Conservation (phyloP, 2,329 filamentous ascomycete genomes). For the Pseudogymnoascus sp. region DNA sequence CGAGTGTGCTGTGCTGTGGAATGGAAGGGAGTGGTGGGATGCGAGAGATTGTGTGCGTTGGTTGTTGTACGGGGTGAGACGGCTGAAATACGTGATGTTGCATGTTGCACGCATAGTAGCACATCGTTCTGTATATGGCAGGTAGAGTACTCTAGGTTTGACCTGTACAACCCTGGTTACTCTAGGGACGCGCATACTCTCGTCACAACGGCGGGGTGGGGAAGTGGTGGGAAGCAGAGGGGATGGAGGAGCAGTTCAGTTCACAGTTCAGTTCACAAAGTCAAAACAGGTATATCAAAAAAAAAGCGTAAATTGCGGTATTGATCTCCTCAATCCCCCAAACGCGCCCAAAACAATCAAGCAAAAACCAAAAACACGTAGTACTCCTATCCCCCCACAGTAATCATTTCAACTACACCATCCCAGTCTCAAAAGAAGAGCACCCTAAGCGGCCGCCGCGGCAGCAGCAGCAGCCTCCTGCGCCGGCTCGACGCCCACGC, state of each 20-base stretch:
- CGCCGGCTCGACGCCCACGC: slow-evolving; percentile 64
- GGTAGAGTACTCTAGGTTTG: background rate
- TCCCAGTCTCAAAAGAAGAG: background rate
- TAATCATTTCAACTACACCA: background rate
- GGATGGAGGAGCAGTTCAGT: background rate
- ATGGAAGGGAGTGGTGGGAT: background rate
- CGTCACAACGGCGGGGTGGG: background rate
- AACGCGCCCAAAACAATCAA: background rate
- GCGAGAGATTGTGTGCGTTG: background rate
- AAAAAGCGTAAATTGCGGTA: slow-evolving; percentile 4
- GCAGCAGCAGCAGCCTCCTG: slow-evolving; percentile 20
- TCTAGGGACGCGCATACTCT: background rate
- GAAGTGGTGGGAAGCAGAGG: background rate
- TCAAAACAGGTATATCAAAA: background rate
- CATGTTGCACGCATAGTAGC: background rate
- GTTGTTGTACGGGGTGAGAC: background rate
- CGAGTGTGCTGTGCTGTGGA: background rate
- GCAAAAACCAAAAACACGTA: background rate
- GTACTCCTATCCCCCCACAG: background rate
- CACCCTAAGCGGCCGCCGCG: slow-evolving; percentile 11
- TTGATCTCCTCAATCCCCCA: background rate
- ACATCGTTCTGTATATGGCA: background rate
- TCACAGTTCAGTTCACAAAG: background rate
- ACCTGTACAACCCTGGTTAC: background rate
- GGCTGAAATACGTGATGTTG: too few species aligned